A percentile compares a stretch with the other conserved stretches of the same genome.
Conservation (phyloP, 2,329 filamentous ascomycete species). For the Shiraia bambusicola region DNA sequence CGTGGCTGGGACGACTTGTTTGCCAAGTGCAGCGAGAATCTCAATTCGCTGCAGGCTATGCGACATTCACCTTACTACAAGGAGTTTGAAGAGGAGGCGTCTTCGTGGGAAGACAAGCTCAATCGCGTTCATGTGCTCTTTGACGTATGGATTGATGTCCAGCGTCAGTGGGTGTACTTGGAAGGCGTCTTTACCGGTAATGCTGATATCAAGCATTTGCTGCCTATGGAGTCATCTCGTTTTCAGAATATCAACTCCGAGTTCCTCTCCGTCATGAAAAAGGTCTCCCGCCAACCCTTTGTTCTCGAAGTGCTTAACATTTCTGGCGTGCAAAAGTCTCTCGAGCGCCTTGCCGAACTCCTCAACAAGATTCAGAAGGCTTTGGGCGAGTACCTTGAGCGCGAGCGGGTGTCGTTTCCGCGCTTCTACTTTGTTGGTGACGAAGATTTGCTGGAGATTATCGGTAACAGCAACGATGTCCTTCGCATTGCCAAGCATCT, state of each 20-base stretch:
- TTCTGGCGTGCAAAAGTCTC: conserved; percentile 89
- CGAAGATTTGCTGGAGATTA: conserved; percentile 97
- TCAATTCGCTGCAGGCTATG: conserved; percentile 98
- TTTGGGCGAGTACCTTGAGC: conserved; percentile 95
- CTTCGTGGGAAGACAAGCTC: conserved; percentile 95
- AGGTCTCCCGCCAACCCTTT: conserved; percentile 93
- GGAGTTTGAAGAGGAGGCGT: conserved; percentile 96
- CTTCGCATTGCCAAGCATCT: conserved; percentile 96
- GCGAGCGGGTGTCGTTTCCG: conserved; percentile 95
- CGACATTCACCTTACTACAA: conserved; percentile 99
- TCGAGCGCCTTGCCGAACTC: conserved; percentile 93
- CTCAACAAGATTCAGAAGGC: conserved; percentile 99
- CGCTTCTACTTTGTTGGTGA: conserved; percentile 99
- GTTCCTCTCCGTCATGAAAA: conserved; percentile 99
- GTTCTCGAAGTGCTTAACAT: conserved; percentile 96
- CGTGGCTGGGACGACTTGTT: conserved; percentile 98
- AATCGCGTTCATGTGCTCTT: conserved; percentile 97
- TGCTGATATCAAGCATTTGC: conserved; percentile 95
- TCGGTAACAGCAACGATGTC: conserved; percentile 98
- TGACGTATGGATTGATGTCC: conserved; percentile 99
- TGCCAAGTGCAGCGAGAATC: conserved; percentile 95
- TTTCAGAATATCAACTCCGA: conserved; percentile 99
- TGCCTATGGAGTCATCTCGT: conserved; percentile 92
- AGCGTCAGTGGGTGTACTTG: conserved; percentile 98
- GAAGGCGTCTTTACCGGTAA: conserved; percentile 99